A percentile compares a stretch with the other conserved stretches of the same genome.
These are phyloP conservation scores for Spathaspora boniae DNA, from an alignment of 805 yeast genomes.

Conservation along the genomic window DNA sequence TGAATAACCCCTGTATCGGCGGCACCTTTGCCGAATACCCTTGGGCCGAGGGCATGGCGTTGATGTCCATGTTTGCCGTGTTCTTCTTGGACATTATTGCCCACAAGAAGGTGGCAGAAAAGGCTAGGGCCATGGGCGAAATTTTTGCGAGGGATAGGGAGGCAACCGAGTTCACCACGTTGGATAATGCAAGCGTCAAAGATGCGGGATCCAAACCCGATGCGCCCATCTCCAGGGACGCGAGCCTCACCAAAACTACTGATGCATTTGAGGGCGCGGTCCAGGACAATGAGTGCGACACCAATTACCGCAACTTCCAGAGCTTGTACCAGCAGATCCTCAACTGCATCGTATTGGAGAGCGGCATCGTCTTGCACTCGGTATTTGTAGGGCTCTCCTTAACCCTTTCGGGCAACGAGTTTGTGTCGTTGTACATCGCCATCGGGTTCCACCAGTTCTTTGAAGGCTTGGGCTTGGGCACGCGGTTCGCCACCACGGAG, in stretches of 20 bases:
- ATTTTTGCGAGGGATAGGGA: too few relatives aligned
- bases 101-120: slow-evolving; percentile 12
- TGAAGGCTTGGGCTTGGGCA: slow-evolving; percentile 82
- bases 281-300: too few relatives aligned
- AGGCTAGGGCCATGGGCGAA: background rate
- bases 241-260: background rate
- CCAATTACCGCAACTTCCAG: background rate
- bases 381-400: slow-evolving; percentile 73
- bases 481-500: slow-evolving; percentile 44
- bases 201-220: background rate
- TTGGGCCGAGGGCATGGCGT: slow-evolving; percentile 31
- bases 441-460: slow-evolving; percentile 68
- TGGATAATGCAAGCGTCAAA: background rate
- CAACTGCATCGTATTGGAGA: slow-evolving; percentile 50
- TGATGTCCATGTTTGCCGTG: slow-evolving; percentile 28
- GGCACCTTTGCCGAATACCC: slow-evolving; percentile 24
- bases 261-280: too few relatives aligned
- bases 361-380: slow-evolving; percentile 78
- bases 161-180: too few relatives aligned
- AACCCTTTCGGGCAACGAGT: slow-evolving; percentile 72
- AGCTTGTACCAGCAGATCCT: slow-evolving; percentile 12
- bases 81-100: slow-evolving; percentile 28
- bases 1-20: slow-evolving; percentile 26
- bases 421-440: slow-evolving; percentile 63
- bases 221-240: too few relatives aligned